Evolutionary conservation across 108 stramenopile genomes (phyloP), one percentile per base, ranked within the genome.

Genomic region (Mayamaea pseudoterrestris): DNA sequence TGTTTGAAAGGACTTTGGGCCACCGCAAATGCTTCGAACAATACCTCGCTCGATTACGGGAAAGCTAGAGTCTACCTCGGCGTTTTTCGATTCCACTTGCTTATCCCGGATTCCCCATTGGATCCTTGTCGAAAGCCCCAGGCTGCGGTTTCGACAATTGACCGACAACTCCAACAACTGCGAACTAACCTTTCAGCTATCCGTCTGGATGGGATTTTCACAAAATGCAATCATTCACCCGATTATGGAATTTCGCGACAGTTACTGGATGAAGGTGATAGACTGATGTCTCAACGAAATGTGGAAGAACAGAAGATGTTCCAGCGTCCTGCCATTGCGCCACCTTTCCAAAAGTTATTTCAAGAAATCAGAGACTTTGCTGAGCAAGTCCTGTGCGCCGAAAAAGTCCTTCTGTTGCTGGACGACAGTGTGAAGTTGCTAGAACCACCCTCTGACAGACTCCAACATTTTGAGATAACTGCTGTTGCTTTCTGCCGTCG

Each of bases 121-220:
- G 95, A 97, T 53, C 95, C 95, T n/a, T 92, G 87, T 20, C 53
- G 53, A 58, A 76, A 71, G 40, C 91, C 95, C 16, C 60, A 72
- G 1, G 82, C 89, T 12, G 90, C 93, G 54, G 78, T 77, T 2
- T 50, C 61, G 2, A 44, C 83, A 21, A 48, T 90, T 55, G 66
- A 31, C 78, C 79, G 44, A 35, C 80, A 1, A 55, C 37, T 3
- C 4, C 18, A 39, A 20, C 16, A 39, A 39, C 8, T 39, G 8
- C 37, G 8, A 8, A 39, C 37, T 14, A 14, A 39, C 20, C 37
- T 39, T 39, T 20, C 20, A 8, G 78, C 79, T 0, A 49, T 49
- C 2, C 62, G 70, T 21, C 44, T 91, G 16, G 64, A 87, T 26
- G 55, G 55, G 52, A 77, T 79, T 0, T 65, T 80, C 13, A 45